phyloP scores from a whole-genome alignment of 192 early-diverging fungal genomes.

The Piromyces finnis region DNA sequence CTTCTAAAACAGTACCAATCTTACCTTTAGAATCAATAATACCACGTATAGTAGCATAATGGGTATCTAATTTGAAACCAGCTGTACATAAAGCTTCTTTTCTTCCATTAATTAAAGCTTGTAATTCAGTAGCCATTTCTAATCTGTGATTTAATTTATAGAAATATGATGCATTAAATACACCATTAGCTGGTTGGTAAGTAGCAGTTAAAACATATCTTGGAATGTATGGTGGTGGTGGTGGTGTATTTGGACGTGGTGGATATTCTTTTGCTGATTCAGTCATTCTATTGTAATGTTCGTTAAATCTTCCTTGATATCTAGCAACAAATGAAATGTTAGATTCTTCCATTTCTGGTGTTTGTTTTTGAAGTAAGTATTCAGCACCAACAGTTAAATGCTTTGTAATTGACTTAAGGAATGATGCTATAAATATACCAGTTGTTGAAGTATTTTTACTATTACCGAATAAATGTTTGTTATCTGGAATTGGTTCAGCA shows the following conservation, averaged over 20 bases:
- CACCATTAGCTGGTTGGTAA: slow-evolving; percentile 19
- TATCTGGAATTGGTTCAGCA: background rate
- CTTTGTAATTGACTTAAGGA: slow-evolving; percentile 75
- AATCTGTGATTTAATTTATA: slow-evolving; percentile 81
- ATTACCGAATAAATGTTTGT: background rate
- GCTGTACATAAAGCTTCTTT: slow-evolving; percentile 82
- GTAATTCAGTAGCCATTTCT: slow-evolving; percentile 81
- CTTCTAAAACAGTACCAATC: slow-evolving; percentile 75
- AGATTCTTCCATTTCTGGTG: slow-evolving; percentile 61
- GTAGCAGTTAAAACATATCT: slow-evolving; percentile 26
- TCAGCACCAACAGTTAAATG: slow-evolving; percentile 73
- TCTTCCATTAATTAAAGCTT: slow-evolving; percentile 48
- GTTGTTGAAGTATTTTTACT: slow-evolving; percentile 23
- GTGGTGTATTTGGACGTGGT: slow-evolving; percentile 20
- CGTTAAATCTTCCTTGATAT: slow-evolving; percentile 21
- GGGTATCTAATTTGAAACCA: slow-evolving; percentile 96
- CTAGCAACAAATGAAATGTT: slow-evolving; percentile 50
- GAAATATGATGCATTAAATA: slow-evolving; percentile 72
- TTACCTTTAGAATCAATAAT: slow-evolving; percentile 79
- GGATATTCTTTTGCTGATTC: slow-evolving; percentile 26
- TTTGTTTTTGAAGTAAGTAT: slow-evolving; percentile 65
- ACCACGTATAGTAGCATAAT: slow-evolving; percentile 77
- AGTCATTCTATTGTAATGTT: slow-evolving; percentile 14
- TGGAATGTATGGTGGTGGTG: slow-evolving; percentile 27
- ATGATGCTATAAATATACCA: slow-evolving; percentile 72